Evolutionary conservation across 2,329 filamentous ascomycete genomes (phyloP).

Genomic region (Pseudovirgaria hyperparasitica): DNA sequence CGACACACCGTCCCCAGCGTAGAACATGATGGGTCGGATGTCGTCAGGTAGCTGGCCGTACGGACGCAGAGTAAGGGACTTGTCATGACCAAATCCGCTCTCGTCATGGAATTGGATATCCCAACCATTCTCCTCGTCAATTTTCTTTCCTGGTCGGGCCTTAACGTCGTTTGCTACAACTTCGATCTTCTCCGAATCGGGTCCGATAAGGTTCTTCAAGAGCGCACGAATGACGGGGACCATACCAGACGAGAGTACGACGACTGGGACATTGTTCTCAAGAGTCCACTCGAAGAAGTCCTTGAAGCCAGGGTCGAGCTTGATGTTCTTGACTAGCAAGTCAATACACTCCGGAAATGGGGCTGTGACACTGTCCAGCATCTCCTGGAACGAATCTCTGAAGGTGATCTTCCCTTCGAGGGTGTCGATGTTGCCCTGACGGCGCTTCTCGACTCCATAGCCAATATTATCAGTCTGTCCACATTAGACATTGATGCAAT

Average conservation of each 20-base stretch:
- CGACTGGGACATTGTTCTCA: constrained; percentile 75
- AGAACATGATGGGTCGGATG: constrained; percentile 73
- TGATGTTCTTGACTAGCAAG: constrained; percentile 68
- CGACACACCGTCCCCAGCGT: constrained; percentile 88
- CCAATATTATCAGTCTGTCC: constrained; percentile 83
- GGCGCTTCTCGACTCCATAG: constrained; percentile 60
- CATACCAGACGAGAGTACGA: constrained; percentile 90
- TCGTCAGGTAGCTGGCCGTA: constrained; percentile 60
- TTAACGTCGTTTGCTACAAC: constrained; percentile 81
- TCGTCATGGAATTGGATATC: constrained; percentile 80
- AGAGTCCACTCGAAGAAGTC: constrained; percentile 78
- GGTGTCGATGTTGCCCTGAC: constrained; percentile 62
- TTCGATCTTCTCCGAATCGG: constrained; percentile 63
- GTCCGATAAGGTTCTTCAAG: constrained; percentile 68
- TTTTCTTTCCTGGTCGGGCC: constrained; percentile 56
- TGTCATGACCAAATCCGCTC: constrained; percentile 90
- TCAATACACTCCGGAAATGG: constrained; percentile 75
- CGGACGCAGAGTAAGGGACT: constrained; percentile 78
- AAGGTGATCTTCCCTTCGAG: constrained; percentile 60
- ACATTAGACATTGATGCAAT: constrained; percentile 23
- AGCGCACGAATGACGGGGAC: constrained; percentile 77
- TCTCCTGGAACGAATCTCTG: constrained; percentile 72
- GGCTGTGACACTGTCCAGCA: constrained; percentile 76
- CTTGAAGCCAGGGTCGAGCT: constrained; percentile 77
- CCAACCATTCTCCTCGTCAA: constrained; percentile 77